Evolutionary conservation across 2,329 filamentous ascomycete species (phyloP).

Genomic region (Pyricularia pennisetigena): DNA sequence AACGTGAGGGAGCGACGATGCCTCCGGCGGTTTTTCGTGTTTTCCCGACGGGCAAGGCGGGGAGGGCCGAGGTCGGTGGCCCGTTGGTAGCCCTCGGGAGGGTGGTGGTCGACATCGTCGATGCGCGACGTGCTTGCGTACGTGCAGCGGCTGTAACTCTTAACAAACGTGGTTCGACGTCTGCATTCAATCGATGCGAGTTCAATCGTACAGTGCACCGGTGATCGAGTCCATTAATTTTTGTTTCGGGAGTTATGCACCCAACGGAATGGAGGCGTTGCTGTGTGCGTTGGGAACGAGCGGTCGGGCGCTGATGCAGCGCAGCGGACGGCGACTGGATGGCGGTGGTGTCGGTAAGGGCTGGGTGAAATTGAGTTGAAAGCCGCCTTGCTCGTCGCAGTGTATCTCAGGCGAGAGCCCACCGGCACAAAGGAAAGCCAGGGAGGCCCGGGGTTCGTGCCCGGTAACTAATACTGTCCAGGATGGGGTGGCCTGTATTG

Average conservation of each 20-base stretch:
- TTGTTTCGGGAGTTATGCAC: neutral
- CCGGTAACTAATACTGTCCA: neutral
- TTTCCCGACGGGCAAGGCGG: constrained; percentile 64
- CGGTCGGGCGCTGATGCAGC: neutral
- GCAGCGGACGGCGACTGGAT: neutral
- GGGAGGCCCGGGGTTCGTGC: constrained; percentile 2
- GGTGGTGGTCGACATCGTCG: constrained; percentile 35
- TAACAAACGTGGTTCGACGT: neutral
- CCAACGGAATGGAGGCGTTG: neutral
- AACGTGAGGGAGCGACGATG: constrained; percentile 30
- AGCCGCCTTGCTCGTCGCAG: neutral
- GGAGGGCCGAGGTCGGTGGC: constrained; percentile 62
- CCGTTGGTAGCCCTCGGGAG: constrained; percentile 59
- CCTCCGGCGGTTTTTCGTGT: constrained; percentile 56
- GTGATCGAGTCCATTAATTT: neutral
- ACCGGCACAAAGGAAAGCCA: neutral
- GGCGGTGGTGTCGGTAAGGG: neutral
- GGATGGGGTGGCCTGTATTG: neutral
- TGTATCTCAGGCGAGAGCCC: neutral
- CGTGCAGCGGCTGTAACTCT: constrained; percentile 7
- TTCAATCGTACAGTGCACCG: neutral
- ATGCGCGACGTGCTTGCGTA: constrained; percentile 5
- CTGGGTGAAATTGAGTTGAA: neutral
- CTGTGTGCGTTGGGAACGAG: neutral
- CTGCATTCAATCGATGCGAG: neutral